Conservation (phyloP, 1,284 basidiomycete species). For the Cryptococcus sp. region DNA sequence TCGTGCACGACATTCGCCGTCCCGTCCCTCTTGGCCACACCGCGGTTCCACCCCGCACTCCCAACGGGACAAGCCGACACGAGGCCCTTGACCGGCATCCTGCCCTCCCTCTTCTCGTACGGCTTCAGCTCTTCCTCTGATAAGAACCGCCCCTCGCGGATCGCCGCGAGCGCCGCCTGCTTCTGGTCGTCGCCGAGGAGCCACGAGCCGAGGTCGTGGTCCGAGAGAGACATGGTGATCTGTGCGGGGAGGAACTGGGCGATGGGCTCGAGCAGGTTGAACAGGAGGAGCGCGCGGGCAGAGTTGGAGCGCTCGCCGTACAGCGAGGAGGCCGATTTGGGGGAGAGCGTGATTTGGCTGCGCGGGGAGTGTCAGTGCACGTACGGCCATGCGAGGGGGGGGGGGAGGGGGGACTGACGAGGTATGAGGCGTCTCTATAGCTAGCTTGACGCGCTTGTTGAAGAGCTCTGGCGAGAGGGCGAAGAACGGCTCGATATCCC, state of each 20-base stretch:
- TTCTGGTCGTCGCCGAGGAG: conserved; percentile 38
- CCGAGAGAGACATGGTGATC: conserved; percentile 37
- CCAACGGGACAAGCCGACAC: conserved; percentile 28
- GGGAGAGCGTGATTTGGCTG: conserved; percentile 36
- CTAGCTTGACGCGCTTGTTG: conserved; percentile 25
- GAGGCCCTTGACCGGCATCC: conserved; percentile 22
- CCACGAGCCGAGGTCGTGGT: conserved; percentile 46
- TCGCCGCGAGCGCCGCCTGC: conserved; percentile 25
- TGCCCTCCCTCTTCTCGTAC: conserved; percentile 33
- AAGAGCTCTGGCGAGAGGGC: conserved; percentile 42
- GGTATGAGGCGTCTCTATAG: conserved; percentile 21
- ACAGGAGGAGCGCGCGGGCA: conserved; percentile 27
- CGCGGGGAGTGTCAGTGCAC: neutral
- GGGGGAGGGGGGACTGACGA: conserved; percentile 27
- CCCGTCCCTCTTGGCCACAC: conserved; percentile 13
- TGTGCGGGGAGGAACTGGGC: conserved; percentile 32
- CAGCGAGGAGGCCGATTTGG: conserved; percentile 23
- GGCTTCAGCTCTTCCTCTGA: conserved; percentile 29
- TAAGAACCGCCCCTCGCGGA: conserved; percentile 28
- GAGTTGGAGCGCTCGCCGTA: conserved; percentile 29
- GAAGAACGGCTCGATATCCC: conserved; percentile 43
- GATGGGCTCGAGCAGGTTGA: conserved; percentile 36
- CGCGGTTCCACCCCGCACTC: conserved; percentile 19
- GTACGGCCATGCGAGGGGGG: neutral
- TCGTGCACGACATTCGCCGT: neutral